Evolutionary conservation across 2,329 filamentous ascomycete genomes (phyloP), one percentile per base, ranked within the genome.

Genomic region (Colletotrichum gigasporum): DNA sequence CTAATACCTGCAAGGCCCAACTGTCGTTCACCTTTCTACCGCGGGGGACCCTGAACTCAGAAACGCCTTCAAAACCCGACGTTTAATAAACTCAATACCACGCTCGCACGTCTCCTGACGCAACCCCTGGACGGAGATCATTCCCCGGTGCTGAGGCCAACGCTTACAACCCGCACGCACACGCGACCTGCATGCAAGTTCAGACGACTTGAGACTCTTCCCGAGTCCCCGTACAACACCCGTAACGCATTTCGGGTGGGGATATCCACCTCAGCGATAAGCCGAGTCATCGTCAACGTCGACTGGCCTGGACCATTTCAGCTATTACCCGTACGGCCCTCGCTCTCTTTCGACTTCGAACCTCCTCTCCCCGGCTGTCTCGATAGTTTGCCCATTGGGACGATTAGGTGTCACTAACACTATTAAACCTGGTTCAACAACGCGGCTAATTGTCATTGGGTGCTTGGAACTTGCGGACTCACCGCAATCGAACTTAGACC

Each of bases 121-220:
- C 61, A 45, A 51, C 47, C 48, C 67, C 67, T 50, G 50, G 65
- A 35, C 48, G 61, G 34, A 66, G 57, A 67, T 68, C 65, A 51
- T 47, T 47, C 24, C n/a, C 28, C 22, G 16, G 44, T 52, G 47
- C 39, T 45, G 22, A 58, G 24, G 47, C 35, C 52, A 52, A 51
- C 59, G 18, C 16, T 20, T 6, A 34, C n/a, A n/a, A n/a, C n/a
- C n/a, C n/a, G n/a, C n/a, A 8, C 28, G 28, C 22, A 48, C 56
- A 37, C 26, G 20, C 61, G 35, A 54, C 24, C 9, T 22, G 42
- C 5, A 7, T n/a, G 35, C 20, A 35, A 54, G 34, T 59, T 60
- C 60, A 65, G 60, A 66, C 60, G 63, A 59, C 59, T 65, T 65
- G 63, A 64, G 63, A 66, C 60, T 48, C 32, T 55, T 55, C 50